Percentiles rank a stretch among this genome's conserved stretches.
phyloP scores from a whole-genome alignment of 176 grass and related monocot genomes.

The Triticum monococcum region DNA sequence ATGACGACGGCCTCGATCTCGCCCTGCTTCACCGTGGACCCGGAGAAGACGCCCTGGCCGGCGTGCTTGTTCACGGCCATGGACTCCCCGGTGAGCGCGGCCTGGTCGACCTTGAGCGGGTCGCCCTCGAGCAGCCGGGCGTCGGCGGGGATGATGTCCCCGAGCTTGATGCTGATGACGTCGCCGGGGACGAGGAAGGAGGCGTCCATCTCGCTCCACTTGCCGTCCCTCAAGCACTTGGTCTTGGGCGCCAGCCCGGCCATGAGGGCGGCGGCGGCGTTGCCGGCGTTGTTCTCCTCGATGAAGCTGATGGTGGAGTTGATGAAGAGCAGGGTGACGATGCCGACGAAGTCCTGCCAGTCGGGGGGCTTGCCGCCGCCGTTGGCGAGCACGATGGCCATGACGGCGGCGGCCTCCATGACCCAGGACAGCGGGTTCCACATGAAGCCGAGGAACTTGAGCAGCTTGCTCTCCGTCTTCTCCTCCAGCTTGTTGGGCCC shows the following conservation, averaged over 20 bases:
- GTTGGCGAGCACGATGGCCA: slow-evolving; percentile 87
- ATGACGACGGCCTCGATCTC: slow-evolving; percentile 96
- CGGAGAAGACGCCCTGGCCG: slow-evolving; percentile 75
- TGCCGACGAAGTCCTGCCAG: slow-evolving; percentile 94
- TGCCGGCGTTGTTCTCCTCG: slow-evolving; percentile 96
- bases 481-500: slow-evolving; percentile 94
- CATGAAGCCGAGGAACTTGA: slow-evolving; percentile 98
- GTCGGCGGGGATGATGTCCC: slow-evolving; percentile 93
- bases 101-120: slow-evolving; percentile 96
- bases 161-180: slow-evolving; percentile 87
- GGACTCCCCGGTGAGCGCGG: slow-evolving; percentile 84
- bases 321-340: slow-evolving; percentile 83
- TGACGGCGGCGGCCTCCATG: slow-evolving; percentile 87
- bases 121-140: slow-evolving; percentile 79
- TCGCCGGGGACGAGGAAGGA: slow-evolving; percentile 82
- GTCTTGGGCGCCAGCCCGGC: slow-evolving; percentile 88
- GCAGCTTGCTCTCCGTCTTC: slow-evolving; percentile 88
- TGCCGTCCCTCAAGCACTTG: slow-evolving; percentile 75
- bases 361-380: slow-evolving; percentile 83
- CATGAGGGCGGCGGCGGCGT: slow-evolving; percentile 87
- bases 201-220: slow-evolving; percentile 78
- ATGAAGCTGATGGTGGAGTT: slow-evolving; percentile 99
- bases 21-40: slow-evolving; percentile 86
- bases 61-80: slow-evolving; percentile 74
- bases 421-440: slow-evolving; percentile 98